Evolutionary conservation across 495 filamentous ascomycete genomes (phyloP).

Genomic region (Aspergillus avenaceus): DNA sequence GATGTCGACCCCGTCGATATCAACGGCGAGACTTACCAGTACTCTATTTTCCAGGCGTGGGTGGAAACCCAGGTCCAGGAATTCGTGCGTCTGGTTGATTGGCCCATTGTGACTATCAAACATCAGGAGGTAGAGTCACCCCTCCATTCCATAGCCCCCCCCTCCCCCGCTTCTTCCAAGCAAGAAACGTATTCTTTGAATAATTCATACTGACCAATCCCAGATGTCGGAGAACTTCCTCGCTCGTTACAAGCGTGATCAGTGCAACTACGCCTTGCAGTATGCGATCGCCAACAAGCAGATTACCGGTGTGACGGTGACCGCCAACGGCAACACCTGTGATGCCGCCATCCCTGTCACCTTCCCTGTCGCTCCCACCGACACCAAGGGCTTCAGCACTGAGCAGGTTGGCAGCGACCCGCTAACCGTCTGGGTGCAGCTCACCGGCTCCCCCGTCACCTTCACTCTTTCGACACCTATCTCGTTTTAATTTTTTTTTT

Average conservation of each 20-base stretch:
- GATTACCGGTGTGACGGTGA: conserved; percentile 51
- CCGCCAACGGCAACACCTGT: conserved; percentile 49
- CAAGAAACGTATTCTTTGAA: background rate
- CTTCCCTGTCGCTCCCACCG: conserved; percentile 41
- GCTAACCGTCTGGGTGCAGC: conserved; percentile 53
- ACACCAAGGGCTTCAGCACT: conserved; percentile 39
- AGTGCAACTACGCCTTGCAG: conserved; percentile 46
- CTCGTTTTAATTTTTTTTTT: conserved; percentile 20
- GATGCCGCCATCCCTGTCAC: conserved; percentile 52
- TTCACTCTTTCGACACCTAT: conserved; percentile 48
- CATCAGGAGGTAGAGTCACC: conserved; percentile 53
- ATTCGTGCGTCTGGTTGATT: conserved; percentile 53
- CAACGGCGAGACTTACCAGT: conserved; percentile 43
- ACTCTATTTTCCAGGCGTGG: conserved; percentile 59
- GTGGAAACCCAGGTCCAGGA: conserved; percentile 55
- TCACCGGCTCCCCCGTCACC: conserved; percentile 49
- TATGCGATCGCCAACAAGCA: conserved; percentile 39
- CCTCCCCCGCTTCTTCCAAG: no score
- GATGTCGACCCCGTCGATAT: conserved; percentile 45
- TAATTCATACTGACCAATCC: background rate
- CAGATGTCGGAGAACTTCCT: conserved; percentile 49
- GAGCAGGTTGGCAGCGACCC: conserved; percentile 58
- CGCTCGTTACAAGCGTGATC: conserved; percentile 50
- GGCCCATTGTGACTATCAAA: conserved; percentile 53
- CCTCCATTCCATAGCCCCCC: no score